Evolutionary conservation across 768 basidiomycete species (phyloP), one percentile per base, ranked within the genome.

Genomic region (Boletus insuetus): DNA sequence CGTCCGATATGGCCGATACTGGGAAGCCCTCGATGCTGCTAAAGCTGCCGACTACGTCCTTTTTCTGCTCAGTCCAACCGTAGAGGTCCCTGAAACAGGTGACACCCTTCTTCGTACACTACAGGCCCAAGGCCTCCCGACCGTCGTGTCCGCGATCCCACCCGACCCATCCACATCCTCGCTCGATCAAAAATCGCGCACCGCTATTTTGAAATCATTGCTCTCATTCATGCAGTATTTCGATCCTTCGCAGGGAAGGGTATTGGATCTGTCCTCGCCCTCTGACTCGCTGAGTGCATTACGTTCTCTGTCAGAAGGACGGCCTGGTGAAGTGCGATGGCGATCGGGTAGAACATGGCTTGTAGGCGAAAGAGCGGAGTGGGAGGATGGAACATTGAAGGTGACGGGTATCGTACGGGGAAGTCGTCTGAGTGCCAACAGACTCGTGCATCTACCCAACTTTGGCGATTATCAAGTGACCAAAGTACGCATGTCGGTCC

Each of bases 181-280:
- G 3, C 69, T 83, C 40, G 87, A 87, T 53, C 61, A 74, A 6
- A 93, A 93, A 73, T 74, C 82, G 32, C 83, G 83, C 31, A 64
- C 82, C 2, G 82, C 82, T 17, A 80, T 94, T 45, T 74, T 92
- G 52, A 94, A 92, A 74, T 97, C 94, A 1, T 78, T 98, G 6
- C 80, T 96, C 10, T 97, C 94, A 11, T 99, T 98, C 77, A 85
- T 95, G 54, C 87, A 87, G 59, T 98, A 98, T 73, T 99, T 98
- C 71, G 90, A 91, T 56, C 96, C 96, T 3, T 78, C 81, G 22
- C 88, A 94, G 64, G 74, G 79, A 9, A 80, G 86, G 34, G 79
- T 98, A 0, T 89, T 85, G 64, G 92, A 94, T 71, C 71, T 93
- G 44, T 77, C 83, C 51, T 70, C 73, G 1, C 63, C 77, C 22